These are phyloP conservation scores for Borovskyia barvae DNA, from an alignment of 208 protist genomes.

Conservation along the genomic window DNA sequence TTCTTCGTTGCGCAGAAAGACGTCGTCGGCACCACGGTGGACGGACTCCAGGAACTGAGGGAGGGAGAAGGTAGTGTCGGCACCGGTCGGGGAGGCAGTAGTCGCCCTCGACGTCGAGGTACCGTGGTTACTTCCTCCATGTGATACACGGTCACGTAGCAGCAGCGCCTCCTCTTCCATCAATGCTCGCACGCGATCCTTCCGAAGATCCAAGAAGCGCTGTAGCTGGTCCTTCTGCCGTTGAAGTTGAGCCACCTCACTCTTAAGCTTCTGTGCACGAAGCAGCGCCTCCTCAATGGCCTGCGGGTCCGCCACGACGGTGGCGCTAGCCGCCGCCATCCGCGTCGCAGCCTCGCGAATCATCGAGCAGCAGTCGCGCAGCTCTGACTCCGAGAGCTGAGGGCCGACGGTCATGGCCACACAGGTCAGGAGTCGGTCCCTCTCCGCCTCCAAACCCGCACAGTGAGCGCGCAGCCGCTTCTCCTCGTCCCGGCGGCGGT, in stretches of 20 bases:
- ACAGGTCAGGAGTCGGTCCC: constrained; percentile 45
- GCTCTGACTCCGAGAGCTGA: constrained; percentile 29
- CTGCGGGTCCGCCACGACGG: constrained; percentile 60
- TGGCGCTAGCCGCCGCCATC: constrained; percentile 55
- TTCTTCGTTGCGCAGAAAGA: constrained; percentile 24
- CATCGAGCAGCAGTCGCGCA: constrained; percentile 34
- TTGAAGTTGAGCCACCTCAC: constrained; percentile 64
- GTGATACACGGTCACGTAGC: too few relatives aligned
- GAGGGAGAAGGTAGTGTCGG: constrained; percentile 6
- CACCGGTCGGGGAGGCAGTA: not conserved
- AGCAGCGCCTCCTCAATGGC: constrained; percentile 52
- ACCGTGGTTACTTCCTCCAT: too few relatives aligned
- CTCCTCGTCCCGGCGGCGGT: constrained; percentile 51
- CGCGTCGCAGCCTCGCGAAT: constrained; percentile 63
- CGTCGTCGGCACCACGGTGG: constrained; percentile 24
- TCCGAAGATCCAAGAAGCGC: constrained; percentile 52
- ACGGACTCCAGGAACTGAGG: constrained; percentile 26
- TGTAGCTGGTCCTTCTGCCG: constrained; percentile 77
- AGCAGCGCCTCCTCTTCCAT: constrained; percentile 46
- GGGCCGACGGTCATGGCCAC: constrained; percentile 15
- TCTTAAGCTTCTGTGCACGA: constrained; percentile 68
- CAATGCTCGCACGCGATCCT: constrained; percentile 57
- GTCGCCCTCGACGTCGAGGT: not conserved
- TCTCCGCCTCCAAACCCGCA: constrained; percentile 63
- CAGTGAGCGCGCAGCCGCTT: constrained; percentile 48